These are phyloP conservation scores for Xerocomus cyaneibrunnescens DNA, from an alignment of 1,284 basidiomycete genomes.

Conservation along the genomic window DNA sequence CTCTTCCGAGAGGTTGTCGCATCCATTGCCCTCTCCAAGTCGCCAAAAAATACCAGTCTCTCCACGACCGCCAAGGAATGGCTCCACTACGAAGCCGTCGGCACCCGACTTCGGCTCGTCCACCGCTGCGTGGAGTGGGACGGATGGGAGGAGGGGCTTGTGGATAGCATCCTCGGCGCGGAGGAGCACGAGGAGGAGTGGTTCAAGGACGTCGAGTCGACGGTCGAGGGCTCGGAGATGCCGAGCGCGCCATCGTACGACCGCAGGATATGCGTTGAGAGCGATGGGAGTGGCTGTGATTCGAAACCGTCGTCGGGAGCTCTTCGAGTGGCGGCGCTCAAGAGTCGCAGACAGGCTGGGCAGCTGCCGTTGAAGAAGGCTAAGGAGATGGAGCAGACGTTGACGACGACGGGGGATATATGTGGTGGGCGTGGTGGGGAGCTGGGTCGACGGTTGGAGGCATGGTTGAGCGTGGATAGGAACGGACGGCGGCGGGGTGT, in stretches of 20 bases:
- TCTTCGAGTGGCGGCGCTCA: conserved; percentile 21
- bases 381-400: conserved; percentile 58
- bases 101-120: conserved; percentile 64
- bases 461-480: conserved; percentile 50
- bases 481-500: conserved; percentile 13
- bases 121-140: conserved; percentile 82
- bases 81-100: conserved; percentile 65
- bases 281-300: background rate
- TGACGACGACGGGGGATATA: conserved; percentile 67
- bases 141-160: conserved; percentile 81
- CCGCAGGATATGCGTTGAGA: background rate
- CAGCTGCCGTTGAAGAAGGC: conserved; percentile 54
- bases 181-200: conserved; percentile 69
- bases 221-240: conserved; percentile 24
- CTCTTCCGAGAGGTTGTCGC: conserved; percentile 65
- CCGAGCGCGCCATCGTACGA: conserved; percentile 16
- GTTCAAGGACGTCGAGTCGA: conserved; percentile 49
- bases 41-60: conserved; percentile 16
- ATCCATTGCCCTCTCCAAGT: conserved; percentile 33
- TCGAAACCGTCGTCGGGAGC: conserved; percentile 21
- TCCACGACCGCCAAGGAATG: conserved; percentile 60
- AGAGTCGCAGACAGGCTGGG: conserved; percentile 34
- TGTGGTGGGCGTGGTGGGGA: conserved; percentile 76
- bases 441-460: conserved; percentile 68
- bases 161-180: conserved; percentile 68